phyloP scores from a whole-genome alignment of 805 yeast genomes.

The Monosporozyma servazzii region DNA sequence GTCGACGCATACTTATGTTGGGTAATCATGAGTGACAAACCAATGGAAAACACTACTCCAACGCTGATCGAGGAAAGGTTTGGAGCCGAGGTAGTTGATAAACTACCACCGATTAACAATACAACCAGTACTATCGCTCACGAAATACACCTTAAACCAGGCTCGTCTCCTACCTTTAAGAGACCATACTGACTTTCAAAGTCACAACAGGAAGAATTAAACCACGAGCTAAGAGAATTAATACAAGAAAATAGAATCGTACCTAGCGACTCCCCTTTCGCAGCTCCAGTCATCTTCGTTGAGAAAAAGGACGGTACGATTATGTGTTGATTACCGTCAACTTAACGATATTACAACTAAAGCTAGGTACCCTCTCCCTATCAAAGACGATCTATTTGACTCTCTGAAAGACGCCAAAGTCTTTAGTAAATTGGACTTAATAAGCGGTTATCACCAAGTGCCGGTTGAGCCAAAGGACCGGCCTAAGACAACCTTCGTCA shows the following conservation, averaged over 20 bases:
- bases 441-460: slow-evolving; percentile 11
- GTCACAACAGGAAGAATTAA: neutral
- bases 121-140: too few species aligned
- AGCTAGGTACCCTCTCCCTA: slow-evolving; percentile 1
- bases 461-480: slow-evolving; percentile 6
- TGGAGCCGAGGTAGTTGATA: too few species aligned
- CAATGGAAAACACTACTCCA: too few species aligned
- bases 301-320: neutral
- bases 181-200: neutral
- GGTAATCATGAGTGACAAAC: too few species aligned
- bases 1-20: too few species aligned
- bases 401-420: neutral
- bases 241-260: neutral
- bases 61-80: too few species aligned
- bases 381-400: slow-evolving; percentile 2
- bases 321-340: slow-evolving; percentile 4
- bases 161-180: neutral
- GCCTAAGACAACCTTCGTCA: slow-evolving; percentile 2
- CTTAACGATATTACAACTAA: slow-evolving; percentile 3
- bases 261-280: neutral
- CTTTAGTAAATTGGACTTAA: slow-evolving; percentile 5
- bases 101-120: too few species aligned
- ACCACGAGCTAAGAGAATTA: neutral
- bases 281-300: too few species aligned
- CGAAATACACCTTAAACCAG: too few species aligned